phyloP scores from a whole-genome alignment of 83 land plant genomes.

The Picea engelmannii region DNA sequence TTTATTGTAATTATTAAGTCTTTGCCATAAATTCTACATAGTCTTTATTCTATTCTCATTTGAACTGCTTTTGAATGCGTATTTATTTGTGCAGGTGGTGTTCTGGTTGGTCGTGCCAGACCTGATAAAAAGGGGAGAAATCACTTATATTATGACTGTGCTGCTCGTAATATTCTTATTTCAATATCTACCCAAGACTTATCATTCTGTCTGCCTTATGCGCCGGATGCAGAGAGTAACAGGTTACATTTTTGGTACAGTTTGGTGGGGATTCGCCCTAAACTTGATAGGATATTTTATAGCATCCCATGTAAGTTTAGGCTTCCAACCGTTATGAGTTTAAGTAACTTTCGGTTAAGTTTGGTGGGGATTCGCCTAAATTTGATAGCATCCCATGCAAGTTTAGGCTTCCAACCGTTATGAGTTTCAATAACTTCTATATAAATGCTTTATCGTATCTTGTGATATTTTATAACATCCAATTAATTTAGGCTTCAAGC shows the following conservation, averaged over 20 bases:
- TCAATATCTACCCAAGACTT: constrained; percentile 80
- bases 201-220: constrained; percentile 68
- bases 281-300: constrained; percentile 90
- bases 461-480: no score
- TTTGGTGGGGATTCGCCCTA: constrained; percentile 94
- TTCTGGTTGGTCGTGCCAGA: constrained; percentile 71
- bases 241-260: constrained; percentile 89
- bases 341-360: constrained; percentile 62
- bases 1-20: background rate
- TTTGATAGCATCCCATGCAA: constrained; percentile 88
- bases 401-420: background rate
- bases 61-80: background rate
- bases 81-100: constrained; percentile 49
- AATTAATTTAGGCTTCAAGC: no score
- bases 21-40: background rate
- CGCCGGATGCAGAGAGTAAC: constrained; percentile 88
- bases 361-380: constrained; percentile 96
- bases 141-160: constrained; percentile 60
- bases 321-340: background rate
- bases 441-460: background rate
- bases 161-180: constrained; percentile 65
- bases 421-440: background rate
- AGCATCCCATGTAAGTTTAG: constrained; percentile 75
- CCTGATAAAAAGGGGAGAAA: constrained; percentile 53
- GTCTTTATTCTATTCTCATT: background rate